Base-by-base conservation (phyloP, 1,139 yeast species). In the Blastobotrys raffinosifermentans region DNA sequence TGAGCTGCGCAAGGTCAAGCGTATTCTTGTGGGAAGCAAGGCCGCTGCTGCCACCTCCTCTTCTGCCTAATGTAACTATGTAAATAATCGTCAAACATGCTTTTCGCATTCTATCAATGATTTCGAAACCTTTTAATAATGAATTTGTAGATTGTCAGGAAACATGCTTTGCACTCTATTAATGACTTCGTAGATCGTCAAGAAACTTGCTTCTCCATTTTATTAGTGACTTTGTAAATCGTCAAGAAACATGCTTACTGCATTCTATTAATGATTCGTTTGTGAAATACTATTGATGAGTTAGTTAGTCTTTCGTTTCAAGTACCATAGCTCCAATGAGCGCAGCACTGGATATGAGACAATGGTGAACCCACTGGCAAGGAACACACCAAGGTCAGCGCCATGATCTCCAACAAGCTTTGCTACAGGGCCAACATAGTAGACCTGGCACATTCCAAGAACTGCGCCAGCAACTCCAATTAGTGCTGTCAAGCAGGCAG, bases 371-470 rank as follows among this genome's bases (percentile, higher is more conserved):
- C 77, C 93, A 73, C 82, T 75, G 25, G 84, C 71, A 26, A 86
- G 59, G 78, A 91, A 83, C 74, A 81, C 78, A 25, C 93, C 96
- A 32, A 87, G 61, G 53, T 83, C 94, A 17, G 86, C 87, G 29
- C 89, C 89, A 38, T 55, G 57, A 2, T 55, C 60, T 5, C 87
- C 86, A 14, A 77, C 60, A 15, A 62, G 52, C 37, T 60, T 60
- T 4, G 91, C 87, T 26, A 82, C 53, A 0, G 86, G 86, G 0
- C 93, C 94, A 11, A 73, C 67, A 70, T 80, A 83, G 57, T 82
- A 83, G 1, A 75, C 79, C 53, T 82, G 94, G 15, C 82, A 71
- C 94, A 82, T 82, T 4, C 91, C 91, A 10, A 82, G 64, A 2
- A 79, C 83, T 1, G 84, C 89, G 20, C 91, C 93, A 1, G 73